phyloP scores from a whole-genome alignment of 495 filamentous ascomycete species.

The Penicillium lividum region DNA sequence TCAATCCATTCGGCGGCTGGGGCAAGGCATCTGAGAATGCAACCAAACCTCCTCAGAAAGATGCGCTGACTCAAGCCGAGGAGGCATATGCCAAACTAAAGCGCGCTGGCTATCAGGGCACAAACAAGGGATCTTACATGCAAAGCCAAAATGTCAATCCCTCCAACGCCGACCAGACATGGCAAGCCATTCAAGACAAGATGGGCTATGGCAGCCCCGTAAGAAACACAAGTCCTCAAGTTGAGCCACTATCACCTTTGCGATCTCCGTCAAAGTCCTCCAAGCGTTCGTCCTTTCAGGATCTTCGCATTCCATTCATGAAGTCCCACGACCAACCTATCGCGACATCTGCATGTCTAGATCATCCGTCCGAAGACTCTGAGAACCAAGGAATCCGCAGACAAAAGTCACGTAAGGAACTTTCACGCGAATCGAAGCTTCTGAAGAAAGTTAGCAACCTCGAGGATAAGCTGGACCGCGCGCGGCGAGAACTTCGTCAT shows the following conservation, averaged over 20 bases:
- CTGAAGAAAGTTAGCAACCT: slow-evolving; percentile 66
- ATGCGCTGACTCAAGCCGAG: slow-evolving; percentile 51
- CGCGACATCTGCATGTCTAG: slow-evolving; percentile 13
- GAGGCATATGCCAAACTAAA: slow-evolving; percentile 63
- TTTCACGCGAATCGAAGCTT: slow-evolving; percentile 62
- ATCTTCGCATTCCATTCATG: slow-evolving; percentile 41
- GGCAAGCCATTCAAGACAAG: slow-evolving; percentile 41
- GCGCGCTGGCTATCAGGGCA: slow-evolving; percentile 55
- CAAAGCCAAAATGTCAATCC: slow-evolving; percentile 26
- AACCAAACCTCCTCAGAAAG: slow-evolving; percentile 33
- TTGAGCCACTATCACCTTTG: slow-evolving; percentile 6
- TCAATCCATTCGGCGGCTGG: slow-evolving; percentile 55
- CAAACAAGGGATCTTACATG: slow-evolving; percentile 41
- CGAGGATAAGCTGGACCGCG: slow-evolving; percentile 59
- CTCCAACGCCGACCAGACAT: slow-evolving; percentile 37
- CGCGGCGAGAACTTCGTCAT: slow-evolving; percentile 58
- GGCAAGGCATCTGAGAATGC: slow-evolving; percentile 33
- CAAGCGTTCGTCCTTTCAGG: slow-evolving; percentile 40
- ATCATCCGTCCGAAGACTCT: slow-evolving; percentile 31
- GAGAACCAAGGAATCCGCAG: slow-evolving; percentile 42
- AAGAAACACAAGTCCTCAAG: neutral
- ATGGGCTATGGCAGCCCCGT: slow-evolving; percentile 29
- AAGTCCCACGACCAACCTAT: slow-evolving; percentile 19
- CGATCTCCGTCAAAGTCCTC: slow-evolving; percentile 31
- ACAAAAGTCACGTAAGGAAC: slow-evolving; percentile 60